These are phyloP conservation scores for Ochetophila trinervis DNA, from an alignment of 306 rosid genomes.

Conservation along the genomic window DNA sequence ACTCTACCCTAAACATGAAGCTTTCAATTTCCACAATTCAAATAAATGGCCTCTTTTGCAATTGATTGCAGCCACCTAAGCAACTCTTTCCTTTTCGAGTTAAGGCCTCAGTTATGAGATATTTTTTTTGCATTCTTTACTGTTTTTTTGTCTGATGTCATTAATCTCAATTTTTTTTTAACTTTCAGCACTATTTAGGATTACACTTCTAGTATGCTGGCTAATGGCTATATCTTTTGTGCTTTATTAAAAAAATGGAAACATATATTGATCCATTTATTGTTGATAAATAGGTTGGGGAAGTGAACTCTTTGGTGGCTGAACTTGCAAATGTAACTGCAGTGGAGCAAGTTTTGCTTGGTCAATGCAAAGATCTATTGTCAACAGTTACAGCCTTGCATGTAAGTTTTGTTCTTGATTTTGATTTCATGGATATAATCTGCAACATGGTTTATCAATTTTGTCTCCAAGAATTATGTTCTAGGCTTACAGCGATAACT, in stretches of 20 bases:
- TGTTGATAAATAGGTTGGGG: constrained; percentile 58
- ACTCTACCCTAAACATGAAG: too few relatives aligned
- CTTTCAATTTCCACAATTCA: too few relatives aligned
- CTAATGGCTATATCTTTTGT: too few relatives aligned
- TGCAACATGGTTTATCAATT: neutral
- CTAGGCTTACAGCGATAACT: neutral
- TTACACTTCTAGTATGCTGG: too few relatives aligned
- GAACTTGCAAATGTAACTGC: constrained; percentile 62
- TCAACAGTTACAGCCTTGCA: constrained; percentile 68
- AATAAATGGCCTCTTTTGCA: too few relatives aligned
- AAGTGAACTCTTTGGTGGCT: constrained; percentile 53
- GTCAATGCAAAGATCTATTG: constrained; percentile 64
- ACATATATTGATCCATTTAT: constrained; percentile 27
- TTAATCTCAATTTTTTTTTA: too few relatives aligned
- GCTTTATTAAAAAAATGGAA: neutral
- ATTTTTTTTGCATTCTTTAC: too few relatives aligned
- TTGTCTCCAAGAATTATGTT: neutral
- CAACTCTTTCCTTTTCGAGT: too few relatives aligned
- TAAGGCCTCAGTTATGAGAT: too few relatives aligned
- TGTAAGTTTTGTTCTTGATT: constrained; percentile 39
- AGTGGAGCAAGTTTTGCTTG: constrained; percentile 75
- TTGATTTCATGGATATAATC: constrained; percentile 12
- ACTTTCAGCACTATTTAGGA: too few relatives aligned
- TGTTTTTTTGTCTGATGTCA: too few relatives aligned
- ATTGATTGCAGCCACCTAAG: too few relatives aligned